Evolutionary conservation across 805 yeast species (phyloP).

Genomic region (Starmera pachycereana): DNA sequence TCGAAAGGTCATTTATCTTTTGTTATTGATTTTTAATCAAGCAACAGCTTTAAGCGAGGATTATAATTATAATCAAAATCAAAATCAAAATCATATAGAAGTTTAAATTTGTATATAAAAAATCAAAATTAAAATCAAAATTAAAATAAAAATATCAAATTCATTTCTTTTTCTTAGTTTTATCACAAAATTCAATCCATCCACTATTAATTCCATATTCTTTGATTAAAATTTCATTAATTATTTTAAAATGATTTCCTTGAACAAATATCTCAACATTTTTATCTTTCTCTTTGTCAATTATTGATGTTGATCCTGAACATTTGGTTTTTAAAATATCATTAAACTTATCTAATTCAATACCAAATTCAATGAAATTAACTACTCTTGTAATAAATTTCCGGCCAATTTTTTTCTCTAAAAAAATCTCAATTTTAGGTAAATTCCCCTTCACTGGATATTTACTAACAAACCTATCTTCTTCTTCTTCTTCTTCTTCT

Average conservation of each 20-base stretch:
- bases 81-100: no score
- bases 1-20: constrained; percentile 77
- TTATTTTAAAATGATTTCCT: constrained; percentile 71
- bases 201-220: constrained; percentile 52
- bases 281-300: constrained; percentile 43
- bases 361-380: constrained; percentile 56
- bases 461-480: constrained; percentile 10
- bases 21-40: constrained; percentile 45
- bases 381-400: constrained; percentile 67
- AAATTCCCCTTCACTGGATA: constrained; percentile 50
- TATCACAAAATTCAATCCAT: constrained; percentile 61
- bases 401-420: constrained; percentile 74
- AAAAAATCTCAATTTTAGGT: constrained; percentile 55
- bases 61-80: no score
- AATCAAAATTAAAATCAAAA: background rate
- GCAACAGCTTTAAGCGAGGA: no score
- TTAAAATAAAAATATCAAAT: background rate
- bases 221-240: constrained; percentile 44
- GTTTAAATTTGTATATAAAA: background rate
- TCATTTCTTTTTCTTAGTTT: constrained; percentile 42
- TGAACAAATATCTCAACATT: constrained; percentile 72
- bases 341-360: constrained; percentile 57
- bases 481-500: constrained; percentile 29
- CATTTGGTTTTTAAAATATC: constrained; percentile 66
- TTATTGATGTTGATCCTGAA: constrained; percentile 79